Conservation (phyloP, 2,329 filamentous ascomycete species). For the Orbilia javanica region DNA sequence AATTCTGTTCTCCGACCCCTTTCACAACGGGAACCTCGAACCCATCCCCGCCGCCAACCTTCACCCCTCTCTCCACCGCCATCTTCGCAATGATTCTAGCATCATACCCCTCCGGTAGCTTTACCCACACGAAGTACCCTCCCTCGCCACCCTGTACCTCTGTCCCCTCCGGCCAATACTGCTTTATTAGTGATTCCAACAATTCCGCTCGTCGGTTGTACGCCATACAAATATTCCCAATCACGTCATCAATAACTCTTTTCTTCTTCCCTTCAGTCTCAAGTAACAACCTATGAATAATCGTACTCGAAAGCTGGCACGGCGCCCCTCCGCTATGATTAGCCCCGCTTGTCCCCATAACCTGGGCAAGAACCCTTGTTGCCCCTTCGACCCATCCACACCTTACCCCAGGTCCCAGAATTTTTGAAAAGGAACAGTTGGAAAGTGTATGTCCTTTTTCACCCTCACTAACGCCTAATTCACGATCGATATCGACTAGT, state of each 20-base stretch:
- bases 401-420: constrained; percentile 81
- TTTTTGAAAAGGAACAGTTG: constrained; percentile 92
- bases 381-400: constrained; percentile 89
- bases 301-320: constrained; percentile 70
- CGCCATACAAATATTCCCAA: constrained; percentile 68
- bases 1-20: constrained; percentile 58
- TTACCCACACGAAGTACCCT: constrained; percentile 88
- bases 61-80: constrained; percentile 73
- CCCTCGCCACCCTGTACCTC: constrained; percentile 69
- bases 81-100: constrained; percentile 71
- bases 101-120: constrained; percentile 70
- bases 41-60: constrained; percentile 78
- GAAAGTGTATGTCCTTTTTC: constrained; percentile 78
- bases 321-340: constrained; percentile 72
- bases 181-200: constrained; percentile 73
- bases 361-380: constrained; percentile 73
- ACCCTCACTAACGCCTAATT: constrained; percentile 28
- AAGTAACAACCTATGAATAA: constrained; percentile 69
- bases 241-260: constrained; percentile 66
- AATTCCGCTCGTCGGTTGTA: constrained; percentile 70
- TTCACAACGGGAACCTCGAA: constrained; percentile 70
- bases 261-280: constrained; percentile 58
- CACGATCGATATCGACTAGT: constrained; percentile 44
- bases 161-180: constrained; percentile 76
- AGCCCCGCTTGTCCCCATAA: constrained; percentile 69